Base-by-base conservation (phyloP, 176 grass and related monocot species). In the Phoenix dactylifera region DNA sequence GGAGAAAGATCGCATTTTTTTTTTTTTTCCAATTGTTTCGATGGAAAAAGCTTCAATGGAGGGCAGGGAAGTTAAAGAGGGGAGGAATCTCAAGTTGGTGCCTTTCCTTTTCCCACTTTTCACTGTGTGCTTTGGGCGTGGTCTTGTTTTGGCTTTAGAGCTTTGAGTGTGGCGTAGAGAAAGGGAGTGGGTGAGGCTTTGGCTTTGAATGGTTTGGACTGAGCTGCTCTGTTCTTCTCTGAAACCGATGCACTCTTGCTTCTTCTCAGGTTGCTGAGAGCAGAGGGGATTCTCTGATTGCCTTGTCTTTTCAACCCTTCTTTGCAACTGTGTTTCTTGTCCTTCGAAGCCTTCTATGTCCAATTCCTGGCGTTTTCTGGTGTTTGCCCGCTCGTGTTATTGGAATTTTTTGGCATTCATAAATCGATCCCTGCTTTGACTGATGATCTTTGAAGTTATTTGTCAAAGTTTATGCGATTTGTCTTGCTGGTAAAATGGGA, bases 251-350 rank as follows among this genome's bases (percentile, higher is more conserved):
- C 58, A 39, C 17, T 18, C 16, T 35, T 60, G 24, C 26, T 60
- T 30, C 58, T 60, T 32, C 58, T 30, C 26, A 10, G 17, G 25
- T 30, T 9, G 15, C 16, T 26, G 16, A 17, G 68, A 22, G 16
- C 35, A 24, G 57, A 30, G 16, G 44, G 49, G 35, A 50, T 48
- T 71, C 54, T 58, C 39, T 64, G 35, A 15, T 60, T 26, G 56
- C 56, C 52, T 71, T 51, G 68, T 60, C 68, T 71, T 71, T 60
- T 60, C 56, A 60, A 12, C 25, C 58, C 16, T 24, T 60, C 24
- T 56, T 70, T 51, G 16, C 7, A 3, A 25, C 48, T 16, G 50
- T 35, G 44, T 71, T 60, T 19, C 55, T 18, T 71, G 56, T 29
- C 16, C 53, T 57, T 52, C 7, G 10, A 56, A 14, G 16, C 24